These are phyloP conservation scores for Ilyonectria sp. DNA, from an alignment of 2,329 filamentous ascomycete species.

Conservation along the genomic window DNA sequence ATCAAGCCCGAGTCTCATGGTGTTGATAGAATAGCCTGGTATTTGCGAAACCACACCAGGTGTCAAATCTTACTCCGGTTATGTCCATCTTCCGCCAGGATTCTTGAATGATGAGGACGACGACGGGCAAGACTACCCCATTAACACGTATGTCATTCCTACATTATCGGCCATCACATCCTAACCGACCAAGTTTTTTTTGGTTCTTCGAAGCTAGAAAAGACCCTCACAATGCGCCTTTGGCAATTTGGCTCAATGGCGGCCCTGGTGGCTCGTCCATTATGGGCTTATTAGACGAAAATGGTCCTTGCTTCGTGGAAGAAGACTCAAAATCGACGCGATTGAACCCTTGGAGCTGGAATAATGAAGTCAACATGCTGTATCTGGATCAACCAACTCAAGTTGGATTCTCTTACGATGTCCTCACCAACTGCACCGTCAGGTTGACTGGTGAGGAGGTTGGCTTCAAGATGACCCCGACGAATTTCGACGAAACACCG, in stretches of 20 bases:
- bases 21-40: slow-evolving; percentile 60
- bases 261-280: slow-evolving; percentile 64
- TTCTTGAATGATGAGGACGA: slow-evolving; percentile 27
- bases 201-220: slow-evolving; percentile 50
- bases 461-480: slow-evolving; percentile 61
- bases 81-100: slow-evolving; percentile 60
- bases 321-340: slow-evolving; percentile 66
- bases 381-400: slow-evolving; percentile 76
- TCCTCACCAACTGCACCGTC: slow-evolving; percentile 73
- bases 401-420: slow-evolving; percentile 78
- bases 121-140: slow-evolving; percentile 30
- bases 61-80: slow-evolving; percentile 62
- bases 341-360: slow-evolving; percentile 75
- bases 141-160: slow-evolving; percentile 30
- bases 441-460: slow-evolving; percentile 63
- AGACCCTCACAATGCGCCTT: slow-evolving; percentile 44
- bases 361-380: slow-evolving; percentile 66
- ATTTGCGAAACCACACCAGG: slow-evolving; percentile 60
- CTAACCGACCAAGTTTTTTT: slow-evolving; percentile 39
- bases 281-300: slow-evolving; percentile 45
- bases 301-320: slow-evolving; percentile 67
- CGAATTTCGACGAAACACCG: slow-evolving; percentile 55
- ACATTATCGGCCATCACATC: neutral
- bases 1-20: no score
- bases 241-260: slow-evolving; percentile 73